phyloP scores from a whole-genome alignment of 257 asterid genomes.

The Ilex asprella region DNA sequence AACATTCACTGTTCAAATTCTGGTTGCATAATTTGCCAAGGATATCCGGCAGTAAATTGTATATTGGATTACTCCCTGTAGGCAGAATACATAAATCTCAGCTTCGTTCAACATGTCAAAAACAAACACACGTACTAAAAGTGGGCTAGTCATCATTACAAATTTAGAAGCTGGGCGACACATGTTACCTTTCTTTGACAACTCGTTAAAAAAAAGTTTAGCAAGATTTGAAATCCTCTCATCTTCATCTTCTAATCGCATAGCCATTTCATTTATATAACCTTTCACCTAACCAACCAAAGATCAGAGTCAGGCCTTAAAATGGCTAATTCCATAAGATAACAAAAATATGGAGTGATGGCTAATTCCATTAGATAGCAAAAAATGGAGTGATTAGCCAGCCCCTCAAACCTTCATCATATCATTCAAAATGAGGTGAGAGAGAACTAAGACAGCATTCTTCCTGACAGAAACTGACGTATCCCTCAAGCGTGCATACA shows the following conservation, averaged over 20 bases:
- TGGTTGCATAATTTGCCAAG: conserved; percentile 79
- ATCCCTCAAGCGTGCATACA: conserved; percentile 90
- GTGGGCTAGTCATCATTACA: conserved; percentile 2
- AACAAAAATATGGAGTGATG: background rate
- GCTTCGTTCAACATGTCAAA: background rate
- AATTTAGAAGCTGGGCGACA: conserved; percentile 1
- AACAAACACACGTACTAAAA: background rate
- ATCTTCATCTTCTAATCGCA: conserved; percentile 82
- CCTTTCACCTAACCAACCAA: conserved; percentile 72
- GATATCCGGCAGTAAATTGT: conserved; percentile 94
- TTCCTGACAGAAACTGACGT: conserved; percentile 72
- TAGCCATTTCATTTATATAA: conserved; percentile 86
- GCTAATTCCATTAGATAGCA: conserved; percentile 8
- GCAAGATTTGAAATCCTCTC: conserved; percentile 84
- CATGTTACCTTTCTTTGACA: conserved; percentile 81
- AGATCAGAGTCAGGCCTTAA: conserved; percentile 5
- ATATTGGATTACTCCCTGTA: conserved; percentile 90
- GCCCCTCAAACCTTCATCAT: conserved; percentile 85
- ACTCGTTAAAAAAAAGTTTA: conserved; percentile 82
- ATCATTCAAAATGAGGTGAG: conserved; percentile 93
- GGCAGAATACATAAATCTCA: conserved; percentile 17
- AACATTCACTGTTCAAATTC: conserved; percentile 67
- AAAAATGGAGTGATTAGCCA: conserved; percentile 10
- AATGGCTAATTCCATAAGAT: background rate
- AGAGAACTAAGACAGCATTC: conserved; percentile 91